Conservation (phyloP, 176 grass and related monocot species). For the Avena eriantha region DNA sequence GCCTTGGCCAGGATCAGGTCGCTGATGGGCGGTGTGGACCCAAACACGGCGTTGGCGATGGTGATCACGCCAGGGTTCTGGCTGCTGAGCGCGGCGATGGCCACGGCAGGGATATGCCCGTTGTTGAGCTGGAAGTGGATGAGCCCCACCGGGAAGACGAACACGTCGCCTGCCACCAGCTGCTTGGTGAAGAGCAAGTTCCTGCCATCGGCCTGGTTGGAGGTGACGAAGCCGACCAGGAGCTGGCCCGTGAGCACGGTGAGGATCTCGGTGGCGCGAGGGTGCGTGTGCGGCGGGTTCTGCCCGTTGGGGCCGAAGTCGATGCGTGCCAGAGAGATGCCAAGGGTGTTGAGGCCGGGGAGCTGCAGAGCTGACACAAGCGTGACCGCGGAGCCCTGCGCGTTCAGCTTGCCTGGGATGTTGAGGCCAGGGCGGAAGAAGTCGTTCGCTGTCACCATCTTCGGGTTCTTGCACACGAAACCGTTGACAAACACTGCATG, state of each 20-base stretch:
- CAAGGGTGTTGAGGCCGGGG: constrained; percentile 77
- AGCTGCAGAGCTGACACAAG: constrained; percentile 38
- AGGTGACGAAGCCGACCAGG: constrained; percentile 65
- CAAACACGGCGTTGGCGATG: constrained; percentile 70
- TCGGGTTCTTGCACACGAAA: constrained; percentile 74
- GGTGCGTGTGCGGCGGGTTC: constrained; percentile 88
- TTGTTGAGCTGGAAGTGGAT: constrained; percentile 87
- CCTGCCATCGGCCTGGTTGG: constrained; percentile 45
- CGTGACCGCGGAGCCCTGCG: constrained; percentile 47
- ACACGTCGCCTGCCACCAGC: constrained; percentile 58
- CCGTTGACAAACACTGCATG: constrained; percentile 77
- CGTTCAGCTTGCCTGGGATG: constrained; percentile 47
- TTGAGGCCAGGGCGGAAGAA: constrained; percentile 55
- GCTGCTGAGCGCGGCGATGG: constrained; percentile 68
- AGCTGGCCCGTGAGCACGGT: constrained; percentile 60
- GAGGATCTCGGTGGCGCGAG: constrained; percentile 78
- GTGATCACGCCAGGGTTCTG: constrained; percentile 74
- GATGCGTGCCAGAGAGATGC: constrained; percentile 66
- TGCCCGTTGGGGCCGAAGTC: constrained; percentile 61
- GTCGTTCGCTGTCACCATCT: constrained; percentile 57
- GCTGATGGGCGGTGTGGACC: constrained; percentile 53
- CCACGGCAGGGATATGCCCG: constrained; percentile 43
- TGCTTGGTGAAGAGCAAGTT: constrained; percentile 57
- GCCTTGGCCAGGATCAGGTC: constrained; percentile 73
- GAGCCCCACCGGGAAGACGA: constrained; percentile 65